A percentile compares a stretch with the other conserved stretches of the same genome.
Evolutionary conservation across 2,329 filamentous ascomycete species (phyloP).

Genomic region (Graphium sp.): DNA sequence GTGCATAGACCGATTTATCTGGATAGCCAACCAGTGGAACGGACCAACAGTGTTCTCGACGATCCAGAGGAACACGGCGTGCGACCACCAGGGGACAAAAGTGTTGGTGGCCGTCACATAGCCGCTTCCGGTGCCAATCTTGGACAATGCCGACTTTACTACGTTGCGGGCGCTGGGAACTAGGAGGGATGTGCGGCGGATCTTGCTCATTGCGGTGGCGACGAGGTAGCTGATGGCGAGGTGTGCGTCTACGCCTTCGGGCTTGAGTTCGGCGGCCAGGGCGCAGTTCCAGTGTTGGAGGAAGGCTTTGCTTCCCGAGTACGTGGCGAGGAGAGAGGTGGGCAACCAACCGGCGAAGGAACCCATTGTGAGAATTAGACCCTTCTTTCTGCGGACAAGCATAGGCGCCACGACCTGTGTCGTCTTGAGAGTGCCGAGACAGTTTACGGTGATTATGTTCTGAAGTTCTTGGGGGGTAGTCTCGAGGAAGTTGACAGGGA

Average conservation of each 20-base stretch:
- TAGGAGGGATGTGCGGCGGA: constrained; percentile 58
- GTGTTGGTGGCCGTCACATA: constrained; percentile 68
- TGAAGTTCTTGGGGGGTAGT: constrained; percentile 67
- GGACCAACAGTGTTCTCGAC: constrained; percentile 42
- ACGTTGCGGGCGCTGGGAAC: constrained; percentile 74
- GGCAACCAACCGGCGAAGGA: constrained; percentile 89
- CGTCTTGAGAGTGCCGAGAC: constrained; percentile 71
- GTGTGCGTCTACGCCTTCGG: constrained; percentile 73
- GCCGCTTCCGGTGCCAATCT: constrained; percentile 59
- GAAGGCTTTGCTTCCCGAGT: constrained; percentile 96
- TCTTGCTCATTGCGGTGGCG: constrained; percentile 93
- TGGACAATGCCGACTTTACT: constrained; percentile 60
- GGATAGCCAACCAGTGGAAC: constrained; percentile 26
- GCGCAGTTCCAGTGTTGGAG: constrained; percentile 90
- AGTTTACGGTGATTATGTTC: constrained; percentile 92
- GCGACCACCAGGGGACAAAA: constrained; percentile 86
- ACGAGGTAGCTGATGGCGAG: constrained; percentile 85
- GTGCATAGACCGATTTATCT: constrained; percentile 52
- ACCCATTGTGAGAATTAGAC: constrained; percentile 91
- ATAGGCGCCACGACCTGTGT: constrained; percentile 74
- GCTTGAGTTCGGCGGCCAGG: constrained; percentile 66
- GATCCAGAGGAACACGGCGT: constrained; percentile 76
- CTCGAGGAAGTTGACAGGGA: constrained; percentile 75
- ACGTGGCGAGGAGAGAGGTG: constrained; percentile 83
- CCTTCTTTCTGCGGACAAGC: constrained; percentile 69